Percentiles rank a stretch among this genome's conserved stretches.
Conservation (phyloP, 1,139 yeast species). For the Geotrichum phurueaensis region DNA sequence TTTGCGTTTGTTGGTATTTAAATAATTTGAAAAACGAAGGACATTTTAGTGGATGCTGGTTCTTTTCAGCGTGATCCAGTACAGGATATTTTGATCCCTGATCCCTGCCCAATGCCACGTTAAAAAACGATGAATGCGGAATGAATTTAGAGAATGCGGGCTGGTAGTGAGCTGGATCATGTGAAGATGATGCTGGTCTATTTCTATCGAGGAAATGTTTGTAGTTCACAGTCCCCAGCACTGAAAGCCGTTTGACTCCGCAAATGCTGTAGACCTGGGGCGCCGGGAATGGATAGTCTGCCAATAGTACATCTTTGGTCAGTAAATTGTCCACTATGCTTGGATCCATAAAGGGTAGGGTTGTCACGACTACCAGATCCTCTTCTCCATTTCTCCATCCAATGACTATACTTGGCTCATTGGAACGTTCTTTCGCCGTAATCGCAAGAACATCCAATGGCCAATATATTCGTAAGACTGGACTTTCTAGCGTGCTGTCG, state of each 20-base stretch:
- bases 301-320: constrained; percentile 27
- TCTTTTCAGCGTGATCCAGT: constrained; percentile 2
- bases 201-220: not conserved
- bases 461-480: constrained; percentile 35
- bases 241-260: constrained; percentile 28
- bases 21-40: constrained; percentile 8
- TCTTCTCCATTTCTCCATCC: constrained; percentile 34
- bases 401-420: constrained; percentile 28
- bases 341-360: constrained; percentile 31
- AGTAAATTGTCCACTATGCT: constrained; percentile 28
- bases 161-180: not conserved
- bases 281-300: constrained; percentile 24
- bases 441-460: constrained; percentile 31
- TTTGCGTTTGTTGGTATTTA: constrained; percentile 29
- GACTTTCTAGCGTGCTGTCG: not conserved
- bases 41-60: constrained; percentile 7
- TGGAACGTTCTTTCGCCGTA: constrained; percentile 21
- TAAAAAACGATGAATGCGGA: constrained; percentile 13
- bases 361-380: constrained; percentile 34
- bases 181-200: not conserved
- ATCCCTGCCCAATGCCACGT: constrained; percentile 8
- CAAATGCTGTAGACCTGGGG: constrained; percentile 29
- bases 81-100: constrained; percentile 5
- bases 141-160: constrained; percentile 8
- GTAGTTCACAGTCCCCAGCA: constrained; percentile 29